Base-by-base conservation (phyloP, 1,284 basidiomycete species). In the Agroathelia rolfsii region DNA sequence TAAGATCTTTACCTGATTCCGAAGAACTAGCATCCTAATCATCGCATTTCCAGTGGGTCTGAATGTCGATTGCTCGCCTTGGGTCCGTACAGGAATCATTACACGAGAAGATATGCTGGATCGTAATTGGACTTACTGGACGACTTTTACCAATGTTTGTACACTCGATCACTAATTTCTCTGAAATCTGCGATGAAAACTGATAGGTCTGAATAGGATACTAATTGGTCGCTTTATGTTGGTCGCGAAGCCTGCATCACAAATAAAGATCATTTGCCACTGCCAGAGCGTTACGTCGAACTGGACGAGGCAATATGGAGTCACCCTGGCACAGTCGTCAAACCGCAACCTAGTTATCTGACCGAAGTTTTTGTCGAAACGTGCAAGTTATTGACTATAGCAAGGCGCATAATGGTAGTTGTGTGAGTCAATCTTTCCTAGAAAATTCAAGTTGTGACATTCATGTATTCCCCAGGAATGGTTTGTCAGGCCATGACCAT, bases 211-310 rank as follows among this genome's bases (percentile, higher is more conserved):
- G 11, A 14, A 24, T 42, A 72, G 61, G 72, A 76, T 36, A 64
- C 72, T 4, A 72, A 68, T 36, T 75, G 70, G 71, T 68, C 66
- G 1, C 54, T 73, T 0, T 74, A 72, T 32, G 68, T 72, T 22
- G 72, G 72, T 4, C 59, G 73, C 11, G 72, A 75, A 30, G 69
- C 66, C 41, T 66, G 63, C 34, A 58, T 73, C 50, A 12, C 55
- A 56, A 17, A 42, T 44, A 34, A 50, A 52, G 35, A 49, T 41
- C 24, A 52, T 68, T 30, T n/a, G n/a, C 57, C 64, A 2, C 49
- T 66, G 21, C 68, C 69, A 1, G 61, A 61, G 36, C 59, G 66
- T 4, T 63, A 68, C 20, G 40, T 49, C 1, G 59, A 64, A 11
- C 58, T 64, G 28, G 70, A 73, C 41, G 48, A 60, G 24, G 50